Conservation (phyloP, 1,284 basidiomycete genomes). For the Agaricales sp. region DNA sequence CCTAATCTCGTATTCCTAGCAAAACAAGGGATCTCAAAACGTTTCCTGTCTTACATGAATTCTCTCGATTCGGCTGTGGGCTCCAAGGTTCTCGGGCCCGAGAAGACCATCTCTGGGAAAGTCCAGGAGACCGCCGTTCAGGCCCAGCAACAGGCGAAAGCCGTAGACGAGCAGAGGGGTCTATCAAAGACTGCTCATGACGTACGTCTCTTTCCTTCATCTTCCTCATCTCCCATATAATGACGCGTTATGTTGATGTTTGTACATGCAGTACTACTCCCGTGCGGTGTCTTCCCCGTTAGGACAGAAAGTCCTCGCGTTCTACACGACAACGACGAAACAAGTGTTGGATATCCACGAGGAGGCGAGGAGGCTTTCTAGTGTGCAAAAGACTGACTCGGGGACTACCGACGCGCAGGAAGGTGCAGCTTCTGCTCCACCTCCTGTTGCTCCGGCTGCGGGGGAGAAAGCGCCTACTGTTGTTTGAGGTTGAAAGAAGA, state of each 20-base stretch:
- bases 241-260: constrained; percentile 4
- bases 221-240: background rate
- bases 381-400: constrained; percentile 37
- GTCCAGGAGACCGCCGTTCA: constrained; percentile 51
- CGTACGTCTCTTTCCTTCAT: constrained; percentile 27
- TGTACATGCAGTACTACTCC: constrained; percentile 55
- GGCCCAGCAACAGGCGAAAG: constrained; percentile 56
- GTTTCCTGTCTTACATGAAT: constrained; percentile 74
- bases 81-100: constrained; percentile 54
- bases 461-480: background rate
- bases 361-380: constrained; percentile 72
- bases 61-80: constrained; percentile 63
- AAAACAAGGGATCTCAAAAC: constrained; percentile 79
- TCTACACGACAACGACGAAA: constrained; percentile 77
- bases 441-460: constrained; percentile 9
- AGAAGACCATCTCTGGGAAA: constrained; percentile 67
- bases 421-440: constrained; percentile 13
- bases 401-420: background rate
- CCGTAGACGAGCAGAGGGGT: constrained; percentile 76
- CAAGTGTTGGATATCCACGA: constrained; percentile 81
- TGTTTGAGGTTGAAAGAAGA: background rate
- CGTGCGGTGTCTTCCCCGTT: constrained; percentile 66
- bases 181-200: constrained; percentile 58
- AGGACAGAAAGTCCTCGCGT: constrained; percentile 65
- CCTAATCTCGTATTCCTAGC: constrained; percentile 25